Conservation (phyloP, 2,329 filamentous ascomycete genomes). For the Aotearoamyces nothofagi region DNA sequence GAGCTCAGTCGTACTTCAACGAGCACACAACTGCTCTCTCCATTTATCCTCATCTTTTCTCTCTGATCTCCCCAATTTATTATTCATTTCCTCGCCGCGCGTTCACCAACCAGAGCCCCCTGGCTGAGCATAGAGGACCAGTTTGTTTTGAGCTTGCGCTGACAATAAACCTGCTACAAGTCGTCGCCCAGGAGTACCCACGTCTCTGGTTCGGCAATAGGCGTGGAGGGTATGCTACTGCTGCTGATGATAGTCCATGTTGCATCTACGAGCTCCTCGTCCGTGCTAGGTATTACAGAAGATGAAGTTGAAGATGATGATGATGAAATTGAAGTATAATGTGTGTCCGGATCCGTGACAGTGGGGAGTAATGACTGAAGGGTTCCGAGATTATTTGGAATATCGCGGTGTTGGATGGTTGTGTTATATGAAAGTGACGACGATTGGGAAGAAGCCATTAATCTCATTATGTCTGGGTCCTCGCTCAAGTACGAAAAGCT, state of each 20-base stretch:
- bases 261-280: background rate
- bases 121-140: background rate
- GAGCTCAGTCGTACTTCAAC: too few relatives aligned
- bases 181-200: constrained; percentile 1
- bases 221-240: background rate
- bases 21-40: too few relatives aligned
- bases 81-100: too few relatives aligned
- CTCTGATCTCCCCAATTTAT: too few relatives aligned
- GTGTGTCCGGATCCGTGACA: background rate
- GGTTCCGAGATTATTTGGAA: background rate
- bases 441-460: background rate
- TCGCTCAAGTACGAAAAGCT: background rate
- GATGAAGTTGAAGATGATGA: background rate
- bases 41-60: too few relatives aligned
- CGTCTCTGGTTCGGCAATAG: background rate
- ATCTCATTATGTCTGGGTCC: background rate
- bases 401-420: background rate
- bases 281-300: background rate
- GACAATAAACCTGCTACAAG: background rate
- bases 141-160: background rate
- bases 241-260: background rate
- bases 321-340: background rate
- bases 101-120: constrained; percentile 1
- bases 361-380: background rate
- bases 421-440: background rate